Base-by-base conservation (phyloP, 768 basidiomycete genomes). In the Filobasidium wieringae region DNA sequence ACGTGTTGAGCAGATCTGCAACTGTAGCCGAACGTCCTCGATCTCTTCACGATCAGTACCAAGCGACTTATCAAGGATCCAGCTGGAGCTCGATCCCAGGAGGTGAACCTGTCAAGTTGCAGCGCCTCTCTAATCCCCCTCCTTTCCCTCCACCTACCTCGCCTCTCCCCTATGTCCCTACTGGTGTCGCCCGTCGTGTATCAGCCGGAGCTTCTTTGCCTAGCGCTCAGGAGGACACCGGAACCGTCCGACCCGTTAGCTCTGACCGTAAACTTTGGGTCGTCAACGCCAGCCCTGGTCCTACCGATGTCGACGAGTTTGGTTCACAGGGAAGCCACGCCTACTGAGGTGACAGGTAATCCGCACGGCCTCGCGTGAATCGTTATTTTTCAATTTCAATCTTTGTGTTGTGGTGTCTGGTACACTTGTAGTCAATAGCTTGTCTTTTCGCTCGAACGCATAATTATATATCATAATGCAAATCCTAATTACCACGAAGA, bases 41-140 rank as follows among this genome's bases (percentile, higher is more conserved):
- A 7, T 9, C 37, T 47, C 4, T 47, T 47, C 24, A 47, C 14
- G 47, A 57, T n/a, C n/a, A 33, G 27, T 39, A 47, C 29, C 47
- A 50, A 51, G 49, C 49, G 34, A 57, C 30, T n/a, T 19, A n/a
- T 39, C 49, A 24, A 19, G 45, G n/a, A 12, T 50, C 8, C 31
- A 33, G 22, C 15, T 31, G 2, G 27, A 27, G 24, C 22, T 22
- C 32, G 41, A 40, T n/a, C 43, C n/a, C 27, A 24, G 36, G 22
- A 11, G 24, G 24, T 9, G 19, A 32, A 33, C 22, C 34, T 22
- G 5, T 36, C 17, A 15, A 14, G 4, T 14, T 34, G 2, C 50
- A 52, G 40, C 51, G 57, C 32, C 47, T 52, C 43, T 58, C 57
- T 6, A 58, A 51, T 7, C 43, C 47, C 19, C 58, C 58, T 34